phyloP scores from a whole-genome alignment of 2,329 filamentous ascomycete species.

The Trichophyton benhamiae region DNA sequence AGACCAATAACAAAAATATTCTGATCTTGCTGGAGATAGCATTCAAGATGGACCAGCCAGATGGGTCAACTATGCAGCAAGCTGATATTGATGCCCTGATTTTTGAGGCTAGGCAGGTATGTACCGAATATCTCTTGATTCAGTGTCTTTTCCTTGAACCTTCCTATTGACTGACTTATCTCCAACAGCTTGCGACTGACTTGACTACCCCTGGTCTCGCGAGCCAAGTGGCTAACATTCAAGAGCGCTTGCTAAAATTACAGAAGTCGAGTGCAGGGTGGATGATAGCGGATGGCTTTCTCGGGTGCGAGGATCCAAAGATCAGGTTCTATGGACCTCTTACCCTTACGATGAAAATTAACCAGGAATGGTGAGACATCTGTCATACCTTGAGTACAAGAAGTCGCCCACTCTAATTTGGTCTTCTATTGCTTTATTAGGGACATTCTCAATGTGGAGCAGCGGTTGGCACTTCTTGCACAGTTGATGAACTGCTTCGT shows the following conservation, averaged over 20 bases:
- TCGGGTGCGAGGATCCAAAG: constrained; percentile 57
- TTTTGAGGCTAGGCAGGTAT: constrained; percentile 7
- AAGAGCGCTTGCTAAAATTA: constrained; percentile 64
- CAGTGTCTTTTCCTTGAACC: no score
- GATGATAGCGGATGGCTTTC: constrained; percentile 66
- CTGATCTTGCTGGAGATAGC: background rate
- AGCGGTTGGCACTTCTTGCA: constrained; percentile 25
- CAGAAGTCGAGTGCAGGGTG: constrained; percentile 74
- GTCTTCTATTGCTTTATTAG: constrained; percentile 16
- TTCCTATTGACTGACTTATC: background rate
- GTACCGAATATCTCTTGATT: background rate
- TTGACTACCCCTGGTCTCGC: constrained; percentile 35
- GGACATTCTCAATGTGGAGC: constrained; percentile 24
- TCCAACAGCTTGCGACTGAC: constrained; percentile 27
- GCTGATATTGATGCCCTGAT: constrained; percentile 2
- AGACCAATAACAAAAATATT: background rate
- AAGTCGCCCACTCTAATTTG: background rate
- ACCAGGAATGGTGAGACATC: constrained; percentile 60
- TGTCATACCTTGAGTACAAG: background rate
- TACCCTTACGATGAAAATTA: constrained; percentile 88
- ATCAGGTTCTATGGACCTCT: constrained; percentile 86
- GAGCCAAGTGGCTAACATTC: constrained; percentile 40
- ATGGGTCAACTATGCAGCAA: background rate
- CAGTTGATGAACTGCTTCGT: constrained; percentile 34
- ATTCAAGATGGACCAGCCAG: background rate